Percentiles rank a stretch among this genome's conserved stretches.
These are phyloP conservation scores for Naganishia albida DNA, from an alignment of 1,284 basidiomycete species.

Conservation along the genomic window DNA sequence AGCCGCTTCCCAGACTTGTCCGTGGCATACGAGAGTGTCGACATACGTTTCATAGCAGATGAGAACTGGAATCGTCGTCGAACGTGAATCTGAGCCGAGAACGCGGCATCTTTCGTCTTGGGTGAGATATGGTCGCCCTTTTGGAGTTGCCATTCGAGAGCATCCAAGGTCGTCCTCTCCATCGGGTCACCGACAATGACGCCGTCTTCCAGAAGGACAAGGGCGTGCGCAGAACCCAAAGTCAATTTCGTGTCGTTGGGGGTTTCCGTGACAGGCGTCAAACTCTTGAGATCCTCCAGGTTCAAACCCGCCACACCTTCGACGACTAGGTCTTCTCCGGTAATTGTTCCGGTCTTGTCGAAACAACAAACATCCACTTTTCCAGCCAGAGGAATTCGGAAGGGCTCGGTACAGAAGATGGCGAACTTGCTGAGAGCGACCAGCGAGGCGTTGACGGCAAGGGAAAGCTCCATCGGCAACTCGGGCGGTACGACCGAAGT, in stretches of 20 bases:
- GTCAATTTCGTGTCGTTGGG: constrained; percentile 78
- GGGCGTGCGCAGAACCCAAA: constrained; percentile 90
- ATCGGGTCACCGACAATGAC: constrained; percentile 96
- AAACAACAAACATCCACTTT: constrained; percentile 96
- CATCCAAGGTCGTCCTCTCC: constrained; percentile 95
- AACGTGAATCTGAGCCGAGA: constrained; percentile 68
- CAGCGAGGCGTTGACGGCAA: constrained; percentile 90
- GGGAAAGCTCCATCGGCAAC: constrained; percentile 89
- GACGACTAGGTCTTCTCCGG: constrained; percentile 88
- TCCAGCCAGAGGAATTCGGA: constrained; percentile 90
- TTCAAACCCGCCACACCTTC: constrained; percentile 86
- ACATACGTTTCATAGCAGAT: constrained; percentile 93
- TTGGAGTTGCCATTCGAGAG: constrained; percentile 83
- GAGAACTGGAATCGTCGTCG: constrained; percentile 93
- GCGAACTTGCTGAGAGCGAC: constrained; percentile 91
- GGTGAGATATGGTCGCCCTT: constrained; percentile 78
- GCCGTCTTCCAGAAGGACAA: constrained; percentile 86
- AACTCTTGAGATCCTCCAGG: constrained; percentile 62
- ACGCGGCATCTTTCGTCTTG: constrained; percentile 59
- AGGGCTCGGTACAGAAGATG: constrained; percentile 96
- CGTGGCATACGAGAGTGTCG: constrained; percentile 73
- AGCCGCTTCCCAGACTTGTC: constrained; percentile 48
- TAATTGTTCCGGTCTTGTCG: constrained; percentile 96
- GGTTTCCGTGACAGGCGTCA: constrained; percentile 77
- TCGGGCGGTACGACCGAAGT: constrained; percentile 95